A percentile compares a stretch with the other conserved stretches of the same genome.
phyloP scores from a whole-genome alignment of 2,329 filamentous ascomycete species.

The Penicillium sp. region DNA sequence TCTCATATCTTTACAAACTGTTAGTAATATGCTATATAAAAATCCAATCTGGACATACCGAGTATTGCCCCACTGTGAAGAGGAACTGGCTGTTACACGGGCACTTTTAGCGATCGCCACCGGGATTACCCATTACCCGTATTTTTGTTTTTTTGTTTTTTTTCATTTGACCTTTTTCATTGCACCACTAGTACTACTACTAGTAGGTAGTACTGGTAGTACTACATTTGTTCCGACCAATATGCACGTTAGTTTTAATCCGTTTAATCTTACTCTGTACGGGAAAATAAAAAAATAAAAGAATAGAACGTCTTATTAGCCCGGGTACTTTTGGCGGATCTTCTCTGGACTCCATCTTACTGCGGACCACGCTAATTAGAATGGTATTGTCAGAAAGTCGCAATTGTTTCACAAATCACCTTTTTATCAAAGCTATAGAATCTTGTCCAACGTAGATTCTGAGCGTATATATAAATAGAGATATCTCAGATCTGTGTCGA shows the following conservation, averaged over 20 bases:
- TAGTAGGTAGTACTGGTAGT: too few relatives aligned
- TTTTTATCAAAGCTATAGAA: background rate
- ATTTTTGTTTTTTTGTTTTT: constrained; percentile 1
- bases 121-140: constrained; percentile 34
- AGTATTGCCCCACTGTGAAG: constrained; percentile 20
- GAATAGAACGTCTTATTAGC: background rate
- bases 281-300: background rate
- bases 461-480: background rate
- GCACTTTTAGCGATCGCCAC: constrained; percentile 31
- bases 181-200: background rate
- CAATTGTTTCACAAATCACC: constrained; percentile 18
- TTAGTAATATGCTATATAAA: background rate
- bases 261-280: background rate
- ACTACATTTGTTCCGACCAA: constrained; percentile 1
- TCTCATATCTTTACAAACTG: background rate
- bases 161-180: background rate
- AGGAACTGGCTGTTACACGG: constrained; percentile 5
- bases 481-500: background rate
- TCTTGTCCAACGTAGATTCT: background rate
- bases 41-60: background rate
- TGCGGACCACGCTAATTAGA: constrained; percentile 10
- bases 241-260: background rate
- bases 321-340: constrained; percentile 5
- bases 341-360: background rate
- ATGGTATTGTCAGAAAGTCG: background rate